phyloP scores from a whole-genome alignment of 352 stramenopile genomes.

The Pythium dissotocum region DNA sequence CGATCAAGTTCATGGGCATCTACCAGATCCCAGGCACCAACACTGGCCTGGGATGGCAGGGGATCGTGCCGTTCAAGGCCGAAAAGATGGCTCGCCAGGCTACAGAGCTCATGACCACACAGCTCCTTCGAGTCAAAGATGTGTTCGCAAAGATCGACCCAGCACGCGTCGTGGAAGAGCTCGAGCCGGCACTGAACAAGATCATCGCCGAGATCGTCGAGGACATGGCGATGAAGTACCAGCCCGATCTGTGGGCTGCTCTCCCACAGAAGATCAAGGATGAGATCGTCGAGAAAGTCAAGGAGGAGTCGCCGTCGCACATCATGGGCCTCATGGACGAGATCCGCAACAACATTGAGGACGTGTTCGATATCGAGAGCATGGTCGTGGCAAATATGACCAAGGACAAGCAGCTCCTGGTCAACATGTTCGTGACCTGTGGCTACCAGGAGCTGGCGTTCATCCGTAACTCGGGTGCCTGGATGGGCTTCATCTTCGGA shows the following conservation, averaged over 20 bases:
- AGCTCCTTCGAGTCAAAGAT: constrained; percentile 92
- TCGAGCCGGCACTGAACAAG: constrained; percentile 92
- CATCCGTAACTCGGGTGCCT: constrained; percentile 88
- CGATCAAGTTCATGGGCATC: constrained; percentile 92
- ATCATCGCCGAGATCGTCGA: constrained; percentile 89
- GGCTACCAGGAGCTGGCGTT: constrained; percentile 90
- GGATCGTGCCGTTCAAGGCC: constrained; percentile 96
- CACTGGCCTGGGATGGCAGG: constrained; percentile 96
- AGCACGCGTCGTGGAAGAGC: constrained; percentile 83
- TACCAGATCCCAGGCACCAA: constrained; percentile 87
- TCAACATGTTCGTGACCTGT: constrained; percentile 94
- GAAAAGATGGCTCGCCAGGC: constrained; percentile 96
- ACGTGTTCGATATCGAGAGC: constrained; percentile 94
- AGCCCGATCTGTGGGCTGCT: constrained; percentile 73
- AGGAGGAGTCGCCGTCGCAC: constrained; percentile 89
- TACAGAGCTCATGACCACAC: constrained; percentile 92
- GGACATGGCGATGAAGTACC: constrained; percentile 89
- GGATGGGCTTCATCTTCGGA: constrained; percentile 87
- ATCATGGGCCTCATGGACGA: constrained; percentile 94
- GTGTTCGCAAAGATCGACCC: constrained; percentile 93
- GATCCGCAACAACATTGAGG: constrained; percentile 92
- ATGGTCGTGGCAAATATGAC: constrained; percentile 94
- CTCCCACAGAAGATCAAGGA: constrained; percentile 80
- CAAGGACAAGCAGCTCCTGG: constrained; percentile 93
- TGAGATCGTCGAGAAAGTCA: constrained; percentile 92